Evolutionary conservation across 345 rosid species (phyloP), one percentile per base, ranked within the genome.

Genomic region (Brassica incana): DNA sequence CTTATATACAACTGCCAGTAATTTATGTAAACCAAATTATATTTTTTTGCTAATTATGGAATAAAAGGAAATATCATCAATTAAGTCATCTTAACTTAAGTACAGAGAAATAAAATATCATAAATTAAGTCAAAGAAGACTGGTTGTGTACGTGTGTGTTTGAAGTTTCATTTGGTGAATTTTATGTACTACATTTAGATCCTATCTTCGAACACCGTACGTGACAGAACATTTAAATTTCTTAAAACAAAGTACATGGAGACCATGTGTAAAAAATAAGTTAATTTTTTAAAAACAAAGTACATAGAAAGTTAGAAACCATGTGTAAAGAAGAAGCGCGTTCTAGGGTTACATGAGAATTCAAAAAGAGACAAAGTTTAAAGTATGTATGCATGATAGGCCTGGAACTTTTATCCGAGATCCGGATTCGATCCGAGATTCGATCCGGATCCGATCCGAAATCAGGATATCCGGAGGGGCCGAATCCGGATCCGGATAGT

Each of bases 271-370:
- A 48, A 48, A 48, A 15, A 48, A 48, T 48, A 48, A 48, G 54
- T 48, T 48, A 48, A 48, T 5, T 50, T 50, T n/a, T 2, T 5
- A 5, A 50, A 50, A 50, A 50, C 18, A 48, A 48, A 50, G 58
- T 50, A 18, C 27, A 16, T 50, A 56, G 43, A 33, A 33, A 33
- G 36, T 33, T 33, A 33, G 60, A 56, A 10, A 18, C 27, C 61
- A 56, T 56, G 11, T 18, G 61, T 60, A 45, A 35, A 32, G 64
- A 33, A 70, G 61, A 77, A 70, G 56, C 75, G 75, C 80, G 70
- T 77, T 69, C 18, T 2, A 60, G 29, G 36, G 54, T 18, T 56
- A 18, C 11, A 32, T 71, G 69, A 62, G 8, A 77, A 64, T 58
- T 65, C 11, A n/a, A 70, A 54, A 69, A 50, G 43, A 38, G 71